Percentiles rank a stretch among this genome's conserved stretches.
These are phyloP conservation scores for Microstroma glucosiphilum DNA, from an alignment of 1,284 basidiomycete species.

Conservation along the genomic window DNA sequence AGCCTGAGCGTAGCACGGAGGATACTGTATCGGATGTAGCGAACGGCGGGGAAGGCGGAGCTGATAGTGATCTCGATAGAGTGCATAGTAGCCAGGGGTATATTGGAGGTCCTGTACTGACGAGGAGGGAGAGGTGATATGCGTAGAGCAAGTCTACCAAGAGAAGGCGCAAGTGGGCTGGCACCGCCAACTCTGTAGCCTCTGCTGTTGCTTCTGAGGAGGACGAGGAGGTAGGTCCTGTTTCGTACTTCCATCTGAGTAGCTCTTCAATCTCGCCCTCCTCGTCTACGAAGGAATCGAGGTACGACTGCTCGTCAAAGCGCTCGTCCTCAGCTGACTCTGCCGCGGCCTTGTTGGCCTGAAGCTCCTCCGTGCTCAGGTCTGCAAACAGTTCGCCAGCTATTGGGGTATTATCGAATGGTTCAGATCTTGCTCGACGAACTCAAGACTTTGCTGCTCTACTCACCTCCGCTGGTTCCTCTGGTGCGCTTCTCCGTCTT, in stretches of 20 bases:
- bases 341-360: neutral
- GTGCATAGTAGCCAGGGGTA: neutral
- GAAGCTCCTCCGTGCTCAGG: neutral
- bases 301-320: constrained; percentile 5
- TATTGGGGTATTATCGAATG: no score
- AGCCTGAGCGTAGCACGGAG: neutral
- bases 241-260: neutral
- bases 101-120: constrained; percentile 5
- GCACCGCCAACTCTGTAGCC: neutral
- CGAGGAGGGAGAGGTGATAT: constrained; percentile 13
- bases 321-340: neutral
- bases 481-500: neutral
- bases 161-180: neutral
- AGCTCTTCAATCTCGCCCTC: neutral
- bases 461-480: neutral
- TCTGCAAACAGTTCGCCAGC: neutral
- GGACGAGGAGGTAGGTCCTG: no score
- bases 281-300: constrained; percentile 1
- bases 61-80: neutral
- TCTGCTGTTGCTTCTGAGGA: neutral
- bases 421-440: no score
- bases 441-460: no score
- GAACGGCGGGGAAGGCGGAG: neutral
- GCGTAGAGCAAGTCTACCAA: constrained; percentile 12
- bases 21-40: neutral